phyloP scores from a whole-genome alignment of 352 stramenopile genomes.

The Halophytophthora polymorphica region DNA sequence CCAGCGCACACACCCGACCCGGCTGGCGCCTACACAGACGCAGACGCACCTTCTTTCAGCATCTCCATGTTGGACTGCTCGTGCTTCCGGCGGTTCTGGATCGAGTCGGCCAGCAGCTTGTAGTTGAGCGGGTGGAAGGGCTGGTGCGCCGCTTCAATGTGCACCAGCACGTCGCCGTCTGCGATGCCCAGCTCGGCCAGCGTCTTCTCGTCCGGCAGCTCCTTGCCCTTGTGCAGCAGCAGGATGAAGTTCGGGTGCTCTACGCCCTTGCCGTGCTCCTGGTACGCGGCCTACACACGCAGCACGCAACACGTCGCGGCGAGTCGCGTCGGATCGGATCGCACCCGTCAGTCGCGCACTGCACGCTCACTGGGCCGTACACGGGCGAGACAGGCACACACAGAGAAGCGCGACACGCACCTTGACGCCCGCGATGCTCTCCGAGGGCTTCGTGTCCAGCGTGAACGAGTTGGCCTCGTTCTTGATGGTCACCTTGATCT shows the following conservation, averaged over 20 bases:
- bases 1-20: too few species aligned
- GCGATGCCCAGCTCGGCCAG: constrained; percentile 73
- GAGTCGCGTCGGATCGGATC: too few species aligned
- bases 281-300: constrained; percentile 76
- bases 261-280: constrained; percentile 65
- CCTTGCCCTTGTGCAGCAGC: constrained; percentile 84
- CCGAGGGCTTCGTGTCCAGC: constrained; percentile 63
- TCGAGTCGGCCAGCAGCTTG: constrained; percentile 73
- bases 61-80: constrained; percentile 83
- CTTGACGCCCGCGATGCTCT: constrained; percentile 82
- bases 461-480: constrained; percentile 66
- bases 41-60: constrained; percentile 60
- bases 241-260: constrained; percentile 76
- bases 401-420: constrained; percentile 4
- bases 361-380: too few species aligned
- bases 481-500: constrained; percentile 81
- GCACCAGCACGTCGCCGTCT: constrained; percentile 62
- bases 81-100: constrained; percentile 73
- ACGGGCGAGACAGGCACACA: too few species aligned
- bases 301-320: too few species aligned
- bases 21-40: too few species aligned
- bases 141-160: constrained; percentile 83
- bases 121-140: constrained; percentile 88
- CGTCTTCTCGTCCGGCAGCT: constrained; percentile 84
- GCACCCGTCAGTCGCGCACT: too few species aligned